These are phyloP conservation scores for Olyra latifolia DNA, from an alignment of 176 grass and related monocot genomes.

Conservation along the genomic window DNA sequence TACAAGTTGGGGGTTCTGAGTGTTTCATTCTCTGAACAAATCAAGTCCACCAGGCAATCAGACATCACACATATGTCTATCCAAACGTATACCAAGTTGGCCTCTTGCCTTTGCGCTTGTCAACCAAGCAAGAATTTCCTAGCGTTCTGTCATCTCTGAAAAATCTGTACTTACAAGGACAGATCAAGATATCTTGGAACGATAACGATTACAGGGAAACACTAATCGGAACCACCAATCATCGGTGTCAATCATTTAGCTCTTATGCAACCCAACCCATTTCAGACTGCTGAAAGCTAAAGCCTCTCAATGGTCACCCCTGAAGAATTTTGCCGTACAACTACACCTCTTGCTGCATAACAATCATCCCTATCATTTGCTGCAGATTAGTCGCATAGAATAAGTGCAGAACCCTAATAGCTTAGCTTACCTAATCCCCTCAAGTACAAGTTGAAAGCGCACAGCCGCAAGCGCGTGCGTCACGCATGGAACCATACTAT, in stretches of 20 bases:
- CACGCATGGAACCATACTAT: not conserved
- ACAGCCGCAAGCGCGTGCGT: not conserved
- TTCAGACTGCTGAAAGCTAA: not conserved
- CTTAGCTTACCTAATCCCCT: conserved; percentile 3
- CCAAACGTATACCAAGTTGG: conserved; percentile 14
- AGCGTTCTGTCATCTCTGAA: not conserved
- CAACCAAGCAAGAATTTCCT: conserved; percentile 11
- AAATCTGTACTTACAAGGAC: conserved; percentile 22
- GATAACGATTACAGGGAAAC: conserved; percentile 22
- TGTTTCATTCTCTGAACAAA: not conserved
- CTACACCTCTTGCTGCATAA: not conserved
- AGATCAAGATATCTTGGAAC: conserved; percentile 24
- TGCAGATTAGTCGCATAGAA: not conserved
- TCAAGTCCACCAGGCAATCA: conserved; percentile 10
- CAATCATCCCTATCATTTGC: not conserved
- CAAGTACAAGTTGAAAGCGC: not conserved
- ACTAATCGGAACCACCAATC: conserved; percentile 36
- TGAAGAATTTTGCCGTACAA: not conserved
- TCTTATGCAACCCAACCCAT: not conserved
- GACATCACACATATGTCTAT: not conserved
- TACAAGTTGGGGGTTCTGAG: not conserved
- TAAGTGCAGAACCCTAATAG: not conserved
- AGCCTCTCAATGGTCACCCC: not conserved
- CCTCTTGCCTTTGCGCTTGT: not conserved
- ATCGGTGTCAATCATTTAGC: not conserved